phyloP scores from a whole-genome alignment of 208 protist species.

The Leishmania arabica region DNA sequence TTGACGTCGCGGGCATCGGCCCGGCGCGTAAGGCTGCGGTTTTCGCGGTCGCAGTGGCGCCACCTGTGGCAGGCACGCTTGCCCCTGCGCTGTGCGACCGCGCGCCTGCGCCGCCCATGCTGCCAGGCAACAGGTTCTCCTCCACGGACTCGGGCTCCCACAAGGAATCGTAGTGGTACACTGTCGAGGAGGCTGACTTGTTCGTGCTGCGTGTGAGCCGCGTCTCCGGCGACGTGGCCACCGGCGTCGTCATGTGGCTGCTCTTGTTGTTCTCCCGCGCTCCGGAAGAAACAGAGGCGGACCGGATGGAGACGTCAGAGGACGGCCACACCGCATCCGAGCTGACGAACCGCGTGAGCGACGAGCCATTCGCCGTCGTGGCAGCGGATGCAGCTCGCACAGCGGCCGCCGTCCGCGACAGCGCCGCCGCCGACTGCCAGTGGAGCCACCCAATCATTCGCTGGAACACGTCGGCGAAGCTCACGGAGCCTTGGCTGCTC shows the following conservation, averaged over 20 bases:
- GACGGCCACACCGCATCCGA: constrained; percentile 17
- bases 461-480: constrained; percentile 48
- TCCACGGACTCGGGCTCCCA: constrained; percentile 22
- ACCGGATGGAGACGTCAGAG: background rate
- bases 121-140: constrained; percentile 37
- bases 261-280: background rate
- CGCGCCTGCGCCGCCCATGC: constrained; percentile 15
- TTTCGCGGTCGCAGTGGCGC: background rate
- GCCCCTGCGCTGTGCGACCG: constrained; percentile 9
- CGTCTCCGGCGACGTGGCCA: constrained; percentile 8
- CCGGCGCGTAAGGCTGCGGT: background rate
- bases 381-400: background rate
- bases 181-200: background rate
- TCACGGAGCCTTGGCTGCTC: constrained; percentile 29
- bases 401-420: background rate
- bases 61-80: background rate
- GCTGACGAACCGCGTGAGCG: constrained; percentile 10
- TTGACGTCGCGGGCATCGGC: constrained; percentile 6
- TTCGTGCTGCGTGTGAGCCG: background rate
- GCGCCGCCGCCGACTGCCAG: constrained; percentile 34
- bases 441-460: constrained; percentile 47
- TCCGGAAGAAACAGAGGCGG: background rate
- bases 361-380: background rate
- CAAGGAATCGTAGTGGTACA: background rate
- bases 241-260: constrained; percentile 16